Base-by-base conservation (phyloP, 345 rosid genomes). In the Populus deltoides region DNA sequence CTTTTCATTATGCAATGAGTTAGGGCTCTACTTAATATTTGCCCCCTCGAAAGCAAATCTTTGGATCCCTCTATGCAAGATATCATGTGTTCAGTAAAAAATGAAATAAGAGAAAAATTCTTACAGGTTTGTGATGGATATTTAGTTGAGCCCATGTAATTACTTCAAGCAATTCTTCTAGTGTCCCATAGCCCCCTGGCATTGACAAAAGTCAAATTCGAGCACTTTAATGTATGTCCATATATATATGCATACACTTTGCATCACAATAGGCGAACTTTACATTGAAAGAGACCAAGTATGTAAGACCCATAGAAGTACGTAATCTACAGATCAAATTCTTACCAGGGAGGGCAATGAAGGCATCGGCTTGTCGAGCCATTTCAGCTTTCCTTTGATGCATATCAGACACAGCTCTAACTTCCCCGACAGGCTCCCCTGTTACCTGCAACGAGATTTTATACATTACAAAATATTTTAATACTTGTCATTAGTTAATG, bases 111-210 rank as follows among this genome's bases (percentile, higher is more conserved):
- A 69, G 36, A 31, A 53, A 49, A 35, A 25, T 72, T 74, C 91
- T 86, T 89, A 93, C 98, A 71, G 99, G 99, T 85, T 94, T 94
- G 63, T 84, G 86, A 85, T 94, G 99, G 84, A 94, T 94, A 38
- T 97, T 94, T 20, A 94, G 98, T 86, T 94, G 99, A 73, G 98
- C 97, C 99, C 98, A 91, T 41, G 98, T 93, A 81, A 94, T 94
- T 73, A 93, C 97, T 87, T 94, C 98, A 38, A 94, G 93, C 79
- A 94, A 81, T 76, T 94, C 99, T 80, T 94, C 99, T 0, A 94
- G 93, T 38, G 99, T 94, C 45, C 99, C 99, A 81, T 94, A 94
- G 39, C 99, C 99, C 80, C 99, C 99, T 95, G 77, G 61, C 39
- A 67, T 43, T 10, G 33, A 70, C 31, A 5, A 38, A 63, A 22